phyloP scores from a whole-genome alignment of 345 rosid species.

The Eucalyptus pumila region DNA sequence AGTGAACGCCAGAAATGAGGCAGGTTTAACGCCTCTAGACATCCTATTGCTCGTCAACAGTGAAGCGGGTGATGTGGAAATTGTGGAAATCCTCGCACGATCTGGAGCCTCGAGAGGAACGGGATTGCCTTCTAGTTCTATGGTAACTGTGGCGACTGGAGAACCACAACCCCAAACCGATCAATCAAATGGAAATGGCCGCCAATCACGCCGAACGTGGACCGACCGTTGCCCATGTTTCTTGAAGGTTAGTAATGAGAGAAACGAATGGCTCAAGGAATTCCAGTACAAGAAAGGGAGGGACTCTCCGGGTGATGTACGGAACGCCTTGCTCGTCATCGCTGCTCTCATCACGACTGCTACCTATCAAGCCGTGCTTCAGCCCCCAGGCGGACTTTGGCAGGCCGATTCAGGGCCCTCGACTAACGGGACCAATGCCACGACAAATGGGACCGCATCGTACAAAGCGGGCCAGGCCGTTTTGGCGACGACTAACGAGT shows the following conservation, averaged over 20 bases:
- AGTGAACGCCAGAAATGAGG: conserved; percentile 5
- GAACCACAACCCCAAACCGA: neutral
- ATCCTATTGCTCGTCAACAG: neutral
- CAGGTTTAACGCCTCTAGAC: conserved; percentile 13
- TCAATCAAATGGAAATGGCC: neutral
- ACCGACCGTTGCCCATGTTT: neutral
- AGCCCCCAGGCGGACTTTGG: conserved; percentile 24
- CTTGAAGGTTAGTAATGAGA: neutral
- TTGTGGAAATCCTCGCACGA: conserved; percentile 1
- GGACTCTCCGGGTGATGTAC: conserved; percentile 6
- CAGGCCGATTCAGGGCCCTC: conserved; percentile 3
- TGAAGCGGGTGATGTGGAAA: conserved; percentile 12
- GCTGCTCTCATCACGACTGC: conserved; percentile 15
- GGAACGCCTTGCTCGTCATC: conserved; percentile 7
- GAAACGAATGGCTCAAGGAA: neutral
- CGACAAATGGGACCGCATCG: neutral
- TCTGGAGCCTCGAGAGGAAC: neutral
- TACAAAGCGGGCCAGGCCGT: neutral
- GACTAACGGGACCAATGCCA: neutral
- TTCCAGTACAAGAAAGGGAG: conserved; percentile 2
- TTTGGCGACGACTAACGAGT: neutral
- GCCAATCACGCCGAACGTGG: neutral
- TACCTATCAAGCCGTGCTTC: conserved; percentile 24
- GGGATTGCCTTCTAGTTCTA: neutral
- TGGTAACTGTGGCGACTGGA: neutral